Percentiles rank a stretch among this genome's conserved stretches.
These are phyloP conservation scores for Sclerotinia sclerotiorum DNA, from an alignment of 2,329 filamentous ascomycete species.

Conservation along the genomic window DNA sequence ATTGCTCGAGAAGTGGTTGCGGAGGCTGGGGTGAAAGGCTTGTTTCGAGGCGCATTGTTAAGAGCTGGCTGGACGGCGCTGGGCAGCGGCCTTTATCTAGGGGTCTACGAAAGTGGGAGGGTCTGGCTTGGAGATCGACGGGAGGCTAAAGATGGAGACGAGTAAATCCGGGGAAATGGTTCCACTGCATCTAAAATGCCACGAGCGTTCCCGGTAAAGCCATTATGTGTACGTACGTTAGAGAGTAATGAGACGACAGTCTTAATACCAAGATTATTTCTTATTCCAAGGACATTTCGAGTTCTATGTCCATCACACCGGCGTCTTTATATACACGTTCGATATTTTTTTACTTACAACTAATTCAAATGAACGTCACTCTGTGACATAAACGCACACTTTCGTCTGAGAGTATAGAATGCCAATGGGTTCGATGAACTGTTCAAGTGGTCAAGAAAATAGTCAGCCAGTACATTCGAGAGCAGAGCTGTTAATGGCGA, in stretches of 20 bases:
- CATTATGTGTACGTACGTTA: background rate
- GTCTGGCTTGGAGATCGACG: constrained; percentile 51
- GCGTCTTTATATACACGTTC: background rate
- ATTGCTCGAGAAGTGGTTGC: constrained; percentile 65
- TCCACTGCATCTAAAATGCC: background rate
- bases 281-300: background rate
- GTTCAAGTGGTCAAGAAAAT: background rate
- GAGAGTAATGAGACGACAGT: background rate
- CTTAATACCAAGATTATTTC: background rate
- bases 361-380: background rate
- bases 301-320: background rate
- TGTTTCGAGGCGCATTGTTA: constrained; percentile 75
- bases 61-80: constrained; percentile 78
- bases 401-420: no score
- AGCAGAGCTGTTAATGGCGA: background rate
- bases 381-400: background rate
- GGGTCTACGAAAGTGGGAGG: constrained; percentile 80
- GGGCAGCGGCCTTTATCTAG: constrained; percentile 80
- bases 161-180: background rate
- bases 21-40: constrained; percentile 67
- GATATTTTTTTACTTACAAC: background rate
- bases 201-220: background rate
- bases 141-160: constrained; percentile 13
- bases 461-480: background rate
- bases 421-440: background rate